phyloP scores from a whole-genome alignment of 2,329 filamentous ascomycete genomes.

The Zarea fungicola region DNA sequence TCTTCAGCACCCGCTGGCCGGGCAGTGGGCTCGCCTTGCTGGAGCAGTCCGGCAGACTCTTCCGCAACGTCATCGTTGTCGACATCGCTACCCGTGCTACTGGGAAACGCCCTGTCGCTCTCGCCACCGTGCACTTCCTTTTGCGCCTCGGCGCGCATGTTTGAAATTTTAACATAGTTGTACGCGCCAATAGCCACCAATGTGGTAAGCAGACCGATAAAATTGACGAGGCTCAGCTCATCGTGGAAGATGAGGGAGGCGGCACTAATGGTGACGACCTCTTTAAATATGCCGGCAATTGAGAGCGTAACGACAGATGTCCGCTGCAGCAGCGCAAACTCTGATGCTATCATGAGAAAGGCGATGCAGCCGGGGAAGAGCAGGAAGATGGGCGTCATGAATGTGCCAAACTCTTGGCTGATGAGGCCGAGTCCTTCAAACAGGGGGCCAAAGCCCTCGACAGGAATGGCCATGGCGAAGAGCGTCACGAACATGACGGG shows the following conservation, averaged over 20 bases:
- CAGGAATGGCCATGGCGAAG: conserved; percentile 72
- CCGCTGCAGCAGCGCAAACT: conserved; percentile 91
- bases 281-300: conserved; percentile 98
- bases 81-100: conserved; percentile 34
- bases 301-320: conserved; percentile 94
- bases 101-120: conserved; percentile 28
- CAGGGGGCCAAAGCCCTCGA: conserved; percentile 73
- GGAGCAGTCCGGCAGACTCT: conserved; percentile 42
- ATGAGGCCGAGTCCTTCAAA: conserved; percentile 60
- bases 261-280: conserved; percentile 90
- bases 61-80: conserved; percentile 40
- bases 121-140: conserved; percentile 41
- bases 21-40: conserved; percentile 19
- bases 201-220: conserved; percentile 81
- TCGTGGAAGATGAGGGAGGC: conserved; percentile 88
- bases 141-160: conserved; percentile 76
- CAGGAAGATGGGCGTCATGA: conserved; percentile 66
- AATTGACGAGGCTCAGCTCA: conserved; percentile 77
- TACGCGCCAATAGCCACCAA: conserved; percentile 82
- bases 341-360: conserved; percentile 93
- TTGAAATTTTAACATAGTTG: conserved; percentile 89
- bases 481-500: conserved; percentile 92
- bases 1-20: not conserved
- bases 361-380: conserved; percentile 87
- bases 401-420: conserved; percentile 59